phyloP scores from a whole-genome alignment of 177 flowering plant species.

The Vitis hybrid region DNA sequence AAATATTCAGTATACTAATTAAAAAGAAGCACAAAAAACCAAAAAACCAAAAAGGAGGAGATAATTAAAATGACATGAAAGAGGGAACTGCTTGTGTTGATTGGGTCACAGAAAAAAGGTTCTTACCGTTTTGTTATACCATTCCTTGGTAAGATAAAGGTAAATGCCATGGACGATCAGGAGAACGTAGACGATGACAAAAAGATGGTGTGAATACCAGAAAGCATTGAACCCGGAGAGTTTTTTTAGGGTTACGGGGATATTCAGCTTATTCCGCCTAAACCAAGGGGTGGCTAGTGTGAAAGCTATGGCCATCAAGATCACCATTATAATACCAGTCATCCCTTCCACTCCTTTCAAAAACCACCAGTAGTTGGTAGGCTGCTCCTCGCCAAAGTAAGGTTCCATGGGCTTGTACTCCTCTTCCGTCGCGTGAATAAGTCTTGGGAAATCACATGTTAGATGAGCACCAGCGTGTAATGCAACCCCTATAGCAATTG shows the following conservation, averaged over 20 bases:
- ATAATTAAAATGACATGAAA: neutral
- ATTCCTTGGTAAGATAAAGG: conserved; percentile 29
- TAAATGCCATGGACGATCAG: conserved; percentile 30
- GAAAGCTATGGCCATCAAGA: conserved; percentile 37
- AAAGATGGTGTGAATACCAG: conserved; percentile 40
- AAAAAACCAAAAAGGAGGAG: neutral
- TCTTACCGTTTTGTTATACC: conserved; percentile 42
- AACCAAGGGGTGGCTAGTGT: conserved; percentile 37
- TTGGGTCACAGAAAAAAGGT: too few species aligned
- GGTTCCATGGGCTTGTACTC: conserved; percentile 28
- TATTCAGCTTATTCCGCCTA: conserved; percentile 20
- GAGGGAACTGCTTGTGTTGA: too few species aligned
- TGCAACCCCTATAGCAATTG: conserved; percentile 32
- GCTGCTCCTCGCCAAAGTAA: conserved; percentile 28
- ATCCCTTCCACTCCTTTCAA: conserved; percentile 31
- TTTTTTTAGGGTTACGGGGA: conserved; percentile 23
- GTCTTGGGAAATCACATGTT: conserved; percentile 45
- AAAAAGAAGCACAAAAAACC: too few species aligned
- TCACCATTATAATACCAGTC: conserved; percentile 34
- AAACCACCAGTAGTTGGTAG: conserved; percentile 28
- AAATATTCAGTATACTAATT: too few species aligned
- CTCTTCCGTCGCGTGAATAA: conserved; percentile 26
- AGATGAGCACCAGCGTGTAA: conserved; percentile 32
- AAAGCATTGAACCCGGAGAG: conserved; percentile 42
- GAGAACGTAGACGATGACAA: conserved; percentile 29